Base-by-base conservation (phyloP, 495 filamentous ascomycete species). In the Trichoderma gamsii region DNA sequence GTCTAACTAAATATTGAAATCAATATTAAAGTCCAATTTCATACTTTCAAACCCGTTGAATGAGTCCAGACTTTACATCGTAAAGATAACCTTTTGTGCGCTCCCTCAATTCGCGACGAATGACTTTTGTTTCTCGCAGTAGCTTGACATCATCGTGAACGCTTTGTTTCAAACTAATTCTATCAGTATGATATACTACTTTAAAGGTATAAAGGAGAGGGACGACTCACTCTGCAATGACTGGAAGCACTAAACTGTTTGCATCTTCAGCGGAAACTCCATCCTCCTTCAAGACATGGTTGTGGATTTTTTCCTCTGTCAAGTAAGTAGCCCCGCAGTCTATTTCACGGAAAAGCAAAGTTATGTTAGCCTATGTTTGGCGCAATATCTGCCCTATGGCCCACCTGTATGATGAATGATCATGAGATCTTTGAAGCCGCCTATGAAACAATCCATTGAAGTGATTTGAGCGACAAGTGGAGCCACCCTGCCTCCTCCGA, bases 81-180 rank as follows among this genome's bases (percentile, higher is more conserved):
- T 21, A 56, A 8, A 56, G n/a, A 25, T 56, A 56, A 23, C 51
- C 51, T 9, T n/a, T 56, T 11, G 9, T 23, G n/a, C n/a, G 5
- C 51, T 56, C n/a, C 51, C 9, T 56, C 51, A 56, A 56, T 6
- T 56, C 51, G n/a, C 51, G 51, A 4, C 51, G 51, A 56, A 56
- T 21, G n/a, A 56, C 21, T 25, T 11, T 56, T 6, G 51, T 23
- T 56, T n/a, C 51, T 16, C 9, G 25, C 4, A 56, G n/a, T 25
- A 56, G n/a, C 16, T 23, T 25, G 16, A 56, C 51, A 25, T 56
- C 51, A 23, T 25, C 51, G 4, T n/a, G 51, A 21, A 56, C 51
- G 21, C 51, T 56, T 56, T 56, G n/a, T 25, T 56, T n/a, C 18
- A 56, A n/a, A 25, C 51, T 56, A 1, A 3, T 5, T n/a, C 18